Conservation (phyloP, 176 grass and related monocot genomes). For the Paspalum notatum region DNA sequence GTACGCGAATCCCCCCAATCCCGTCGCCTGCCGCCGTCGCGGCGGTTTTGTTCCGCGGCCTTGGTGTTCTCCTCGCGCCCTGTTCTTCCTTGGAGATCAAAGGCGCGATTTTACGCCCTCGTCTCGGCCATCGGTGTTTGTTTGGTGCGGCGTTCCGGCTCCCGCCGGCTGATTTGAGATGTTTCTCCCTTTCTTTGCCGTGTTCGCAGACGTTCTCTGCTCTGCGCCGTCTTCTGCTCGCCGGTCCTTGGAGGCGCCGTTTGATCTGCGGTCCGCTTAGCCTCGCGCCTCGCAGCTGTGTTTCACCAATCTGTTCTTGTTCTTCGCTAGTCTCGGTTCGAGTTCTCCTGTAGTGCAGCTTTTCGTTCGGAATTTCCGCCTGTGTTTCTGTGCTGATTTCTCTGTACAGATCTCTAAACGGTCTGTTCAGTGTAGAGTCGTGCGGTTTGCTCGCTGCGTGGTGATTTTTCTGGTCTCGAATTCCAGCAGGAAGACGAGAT, state of each 20-base stretch:
- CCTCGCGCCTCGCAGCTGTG: neutral
- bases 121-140: neutral
- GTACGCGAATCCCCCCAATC: constrained; percentile 39
- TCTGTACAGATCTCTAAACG: constrained; percentile 20
- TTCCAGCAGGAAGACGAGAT: neutral
- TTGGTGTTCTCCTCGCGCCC: neutral
- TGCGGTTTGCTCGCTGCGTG: neutral
- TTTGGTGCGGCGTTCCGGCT: neutral
- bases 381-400: neutral
- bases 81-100: neutral
- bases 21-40: neutral
- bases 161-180: constrained; percentile 5
- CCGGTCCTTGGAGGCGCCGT: neutral
- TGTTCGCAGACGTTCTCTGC: neutral
- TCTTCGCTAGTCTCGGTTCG: neutral
- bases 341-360: neutral
- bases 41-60: neutral
- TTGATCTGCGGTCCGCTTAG: constrained; percentile 10
- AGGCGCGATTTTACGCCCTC: neutral
- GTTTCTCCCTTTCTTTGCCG: neutral
- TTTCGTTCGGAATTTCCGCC: constrained; percentile 3
- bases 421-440: neutral
- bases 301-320: neutral
- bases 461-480: constrained; percentile 16
- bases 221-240: neutral